Evolutionary conservation across 176 grass and related monocot species (phyloP), one percentile per base, ranked within the genome.

Genomic region (Oropetium thomaeum): DNA sequence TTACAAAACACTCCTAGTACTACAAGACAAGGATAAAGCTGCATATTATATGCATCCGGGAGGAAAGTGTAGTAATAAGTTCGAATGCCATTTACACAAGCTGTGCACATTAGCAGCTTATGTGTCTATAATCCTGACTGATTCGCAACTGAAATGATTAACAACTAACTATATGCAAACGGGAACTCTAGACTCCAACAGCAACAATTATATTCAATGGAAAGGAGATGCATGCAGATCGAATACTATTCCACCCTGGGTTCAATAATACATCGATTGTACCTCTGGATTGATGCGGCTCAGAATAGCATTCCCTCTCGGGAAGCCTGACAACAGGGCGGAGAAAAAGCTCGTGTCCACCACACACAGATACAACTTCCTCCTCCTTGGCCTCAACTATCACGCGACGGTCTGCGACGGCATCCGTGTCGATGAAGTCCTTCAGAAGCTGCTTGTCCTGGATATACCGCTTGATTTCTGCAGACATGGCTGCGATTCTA

Each of bases 271-370:
- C 62, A 76, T 58, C 20, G n/a, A n/a, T n/a, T n/a, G 13, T 69
- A 97, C 94, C 94, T 96, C 92, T 16, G 96, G 96, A 79, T 85
- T 99, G 73, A 99, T 96, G 29, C 96, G 92, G 59, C 92, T 96
- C 51, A 99, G 57, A 92, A 99, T 80, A 1, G 93, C 87, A 75
- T 92, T 99, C 76, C 83, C n/a, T 92, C 9, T 95, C 89, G 3
- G 67, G 96, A 40, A 99, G 42, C 42, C 96, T 79, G 17, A 99
- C 95, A 32, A 99, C 87, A 65, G 92, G 92, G 13, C 96, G 87
- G 10, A 87, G 16, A 74, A 95, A 70, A 32, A 69, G 68, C 60
- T 92, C 89, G 45, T 92, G 89, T 10, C 81, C 65, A 63, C 60
- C 73, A 62, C 65, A 65, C 20, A 89, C 11, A 5, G 75, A 35